phyloP scores from a whole-genome alignment of 164 flowering plant genomes.

The Chloranthus sessilifolius region DNA sequence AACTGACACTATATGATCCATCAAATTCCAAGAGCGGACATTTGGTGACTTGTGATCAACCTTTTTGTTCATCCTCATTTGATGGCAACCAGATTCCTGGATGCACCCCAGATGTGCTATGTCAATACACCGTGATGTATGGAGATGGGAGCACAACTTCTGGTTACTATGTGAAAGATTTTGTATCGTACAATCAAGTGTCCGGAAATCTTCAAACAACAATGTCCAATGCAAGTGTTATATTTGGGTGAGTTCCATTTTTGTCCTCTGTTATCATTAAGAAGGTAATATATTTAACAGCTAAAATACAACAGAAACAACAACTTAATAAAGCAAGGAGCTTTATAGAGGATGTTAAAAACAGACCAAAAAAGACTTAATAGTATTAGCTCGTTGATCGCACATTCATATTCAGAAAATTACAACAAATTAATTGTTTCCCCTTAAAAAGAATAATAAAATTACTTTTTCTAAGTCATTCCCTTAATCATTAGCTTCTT shows the following conservation, averaged over 20 bases:
- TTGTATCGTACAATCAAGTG: constrained; percentile 36
- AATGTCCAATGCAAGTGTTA: constrained; percentile 44
- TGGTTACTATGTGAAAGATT: constrained; percentile 80
- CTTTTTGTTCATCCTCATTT: constrained; percentile 36
- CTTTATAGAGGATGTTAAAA: too few relatives aligned
- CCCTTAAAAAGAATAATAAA: too few relatives aligned
- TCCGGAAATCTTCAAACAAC: constrained; percentile 57
- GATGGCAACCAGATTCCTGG: constrained; percentile 23
- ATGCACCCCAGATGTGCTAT: constrained; percentile 40
- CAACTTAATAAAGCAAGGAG: too few relatives aligned
- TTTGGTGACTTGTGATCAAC: constrained; percentile 54
- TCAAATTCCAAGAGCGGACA: constrained; percentile 51
- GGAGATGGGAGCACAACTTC: constrained; percentile 93
- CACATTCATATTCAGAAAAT: too few relatives aligned
- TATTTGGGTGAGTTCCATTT: constrained; percentile 69
- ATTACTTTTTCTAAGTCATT: too few relatives aligned
- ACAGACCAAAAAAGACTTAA: too few relatives aligned
- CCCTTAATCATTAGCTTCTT: too few relatives aligned
- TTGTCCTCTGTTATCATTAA: too few relatives aligned
- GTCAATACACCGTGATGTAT: constrained; percentile 61
- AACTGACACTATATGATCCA: constrained; percentile 61
- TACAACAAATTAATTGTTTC: too few relatives aligned
- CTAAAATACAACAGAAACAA: too few relatives aligned
- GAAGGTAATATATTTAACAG: too few relatives aligned
- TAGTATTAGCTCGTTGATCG: too few relatives aligned